phyloP scores from a whole-genome alignment of 1,284 basidiomycete species.

The Ganoderma resinaceum region DNA sequence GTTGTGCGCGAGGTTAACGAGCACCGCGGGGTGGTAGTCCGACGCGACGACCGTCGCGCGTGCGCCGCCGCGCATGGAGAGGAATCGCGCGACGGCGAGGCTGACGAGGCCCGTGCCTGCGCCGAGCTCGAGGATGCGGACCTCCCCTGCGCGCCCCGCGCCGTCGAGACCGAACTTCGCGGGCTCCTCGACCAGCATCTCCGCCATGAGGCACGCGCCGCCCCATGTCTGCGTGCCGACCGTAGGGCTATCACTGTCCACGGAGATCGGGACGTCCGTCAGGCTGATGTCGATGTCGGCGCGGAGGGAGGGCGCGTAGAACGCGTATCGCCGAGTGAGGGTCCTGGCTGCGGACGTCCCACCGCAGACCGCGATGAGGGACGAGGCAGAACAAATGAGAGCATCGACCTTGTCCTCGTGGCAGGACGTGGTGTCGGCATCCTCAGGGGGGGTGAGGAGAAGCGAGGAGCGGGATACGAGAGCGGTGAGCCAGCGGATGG shows the following conservation, averaged over 20 bases:
- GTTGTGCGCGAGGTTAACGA: conserved; percentile 78
- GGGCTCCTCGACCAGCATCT: conserved; percentile 74
- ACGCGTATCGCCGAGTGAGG: conserved; percentile 50
- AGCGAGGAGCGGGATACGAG: conserved; percentile 31
- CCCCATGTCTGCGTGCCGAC: conserved; percentile 96
- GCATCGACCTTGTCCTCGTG: conserved; percentile 34
- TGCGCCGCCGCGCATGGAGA: conserved; percentile 32
- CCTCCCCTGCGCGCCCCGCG: conserved; percentile 9
- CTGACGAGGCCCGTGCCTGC: conserved; percentile 90
- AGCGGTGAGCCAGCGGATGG: conserved; percentile 74
- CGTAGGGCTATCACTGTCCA: conserved; percentile 75
- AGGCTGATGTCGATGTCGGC: conserved; percentile 53
- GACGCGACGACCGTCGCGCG: conserved; percentile 67
- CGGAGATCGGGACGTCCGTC: conserved; percentile 72
- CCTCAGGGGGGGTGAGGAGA: conserved; percentile 26
- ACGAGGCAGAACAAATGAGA: conserved; percentile 61
- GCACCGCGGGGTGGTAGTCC: conserved; percentile 80
- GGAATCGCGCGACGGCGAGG: conserved; percentile 63
- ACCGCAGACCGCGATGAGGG: conserved; percentile 47
- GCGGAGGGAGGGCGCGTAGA: conserved; percentile 35
- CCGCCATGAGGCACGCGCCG: conserved; percentile 81
- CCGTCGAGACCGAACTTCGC: conserved; percentile 53
- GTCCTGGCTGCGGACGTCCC: conserved; percentile 49
- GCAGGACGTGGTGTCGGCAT: conserved; percentile 26
- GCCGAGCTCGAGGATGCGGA: conserved; percentile 83